Evolutionary conservation across 2,329 filamentous ascomycete species (phyloP), one percentile per base, ranked within the genome.

Genomic region (Leptographium lundbergii): DNA sequence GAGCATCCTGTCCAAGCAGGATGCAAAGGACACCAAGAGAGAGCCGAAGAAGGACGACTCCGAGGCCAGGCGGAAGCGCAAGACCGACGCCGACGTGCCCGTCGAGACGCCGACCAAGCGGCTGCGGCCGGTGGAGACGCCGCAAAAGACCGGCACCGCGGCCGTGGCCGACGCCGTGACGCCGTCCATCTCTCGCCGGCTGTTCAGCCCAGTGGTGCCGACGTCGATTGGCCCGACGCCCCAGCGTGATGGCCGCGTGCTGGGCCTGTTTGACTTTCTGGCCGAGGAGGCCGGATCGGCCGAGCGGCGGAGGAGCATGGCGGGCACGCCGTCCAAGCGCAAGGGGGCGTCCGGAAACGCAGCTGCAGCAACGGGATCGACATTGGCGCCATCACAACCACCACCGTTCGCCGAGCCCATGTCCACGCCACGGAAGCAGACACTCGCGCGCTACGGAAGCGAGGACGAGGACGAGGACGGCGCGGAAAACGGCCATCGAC

Each of bases 191-290:
- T 75, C 78, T 45, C 75, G 82, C 34, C 82, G 78, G 60, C 73
- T 86, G 6, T 86, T 86, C 67, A 83, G 81, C 59, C 81, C 83
- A 1, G 72, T 72, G 0, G 75, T 78, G 13, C 81, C 81, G 2
- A 83, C 81, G 6, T 80, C 78, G 0, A 80, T 94, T 61, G 88
- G 87, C 2, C 89, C 89, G 1, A 94, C 89, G 14, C 89, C 89
- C 3, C 89, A 92, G 67, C 83, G 84, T 62, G 87, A 92, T 68
- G 89, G 89, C 32, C 81, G 82, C 24, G 85, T 91, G 1, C 76
- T 94, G 2, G 88, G 89, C 5, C 73, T 94, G 22, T 94, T 94
- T 68, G 89, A 92, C 67, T 72, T 87, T 13, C 73, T 90, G 9
- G 73, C 75, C 29, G 76, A 80, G 59, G 74, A 75, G 50, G 75